Evolutionary conservation across 192 early-diverging fungal genomes (phyloP).

Genomic region (Coemansia erecta): DNA sequence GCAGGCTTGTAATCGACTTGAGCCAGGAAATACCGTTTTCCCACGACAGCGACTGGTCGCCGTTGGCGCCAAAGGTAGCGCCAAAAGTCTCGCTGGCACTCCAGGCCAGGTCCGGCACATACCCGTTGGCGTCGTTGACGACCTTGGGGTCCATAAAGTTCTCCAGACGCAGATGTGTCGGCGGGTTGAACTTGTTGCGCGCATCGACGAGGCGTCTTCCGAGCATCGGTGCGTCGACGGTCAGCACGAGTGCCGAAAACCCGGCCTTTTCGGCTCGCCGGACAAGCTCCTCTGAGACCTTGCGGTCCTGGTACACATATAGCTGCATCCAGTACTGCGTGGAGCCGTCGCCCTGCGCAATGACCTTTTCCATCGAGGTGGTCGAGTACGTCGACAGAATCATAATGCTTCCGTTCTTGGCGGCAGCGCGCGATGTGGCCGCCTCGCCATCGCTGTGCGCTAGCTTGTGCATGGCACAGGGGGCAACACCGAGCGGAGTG

Average conservation of each 20-base stretch:
- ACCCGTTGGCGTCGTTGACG: conserved; percentile 12
- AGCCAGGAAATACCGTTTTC: conserved; percentile 84
- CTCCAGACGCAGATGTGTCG: conserved; percentile 60
- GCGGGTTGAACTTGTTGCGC: conserved; percentile 61
- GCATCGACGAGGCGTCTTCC: conserved; percentile 59
- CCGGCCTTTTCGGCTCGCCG: conserved; percentile 71
- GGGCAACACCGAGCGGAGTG: conserved; percentile 74
- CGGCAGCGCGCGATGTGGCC: conserved; percentile 61
- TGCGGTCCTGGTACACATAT: conserved; percentile 76
- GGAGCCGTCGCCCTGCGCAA: conserved; percentile 44
- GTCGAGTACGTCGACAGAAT: conserved; percentile 66
- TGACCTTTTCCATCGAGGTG: conserved; percentile 64
- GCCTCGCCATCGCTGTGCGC: conserved; percentile 66
- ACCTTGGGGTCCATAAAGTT: conserved; percentile 57
- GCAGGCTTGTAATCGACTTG: conserved; percentile 74
- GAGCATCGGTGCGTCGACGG: conserved; percentile 59
- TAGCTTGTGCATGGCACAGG: conserved; percentile 76
- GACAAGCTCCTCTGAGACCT: conserved; percentile 63
- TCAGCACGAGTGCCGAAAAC: conserved; percentile 66
- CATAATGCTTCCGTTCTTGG: conserved; percentile 50
- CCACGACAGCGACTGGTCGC: conserved; percentile 83
- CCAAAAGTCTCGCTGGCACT: conserved; percentile 45
- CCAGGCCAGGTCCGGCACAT: conserved; percentile 4
- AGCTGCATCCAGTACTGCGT: conserved; percentile 74
- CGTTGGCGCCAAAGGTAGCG: conserved; percentile 44